Percentiles rank a stretch among this genome's conserved stretches.
phyloP scores from a whole-genome alignment of 768 basidiomycete species.

The Scleroderma citrinum region DNA sequence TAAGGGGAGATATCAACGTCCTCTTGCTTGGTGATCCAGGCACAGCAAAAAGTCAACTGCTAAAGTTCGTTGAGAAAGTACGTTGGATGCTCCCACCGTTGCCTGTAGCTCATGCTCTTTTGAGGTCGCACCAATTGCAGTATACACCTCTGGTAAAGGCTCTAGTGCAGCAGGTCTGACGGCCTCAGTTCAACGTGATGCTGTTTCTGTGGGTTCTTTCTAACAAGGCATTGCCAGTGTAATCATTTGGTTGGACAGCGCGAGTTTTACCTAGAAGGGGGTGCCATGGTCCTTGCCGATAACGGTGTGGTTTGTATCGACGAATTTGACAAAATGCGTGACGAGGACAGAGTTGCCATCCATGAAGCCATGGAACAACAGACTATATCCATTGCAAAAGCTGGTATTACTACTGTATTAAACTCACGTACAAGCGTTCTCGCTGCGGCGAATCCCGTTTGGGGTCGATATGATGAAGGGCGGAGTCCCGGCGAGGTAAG shows the following conservation, averaged over 20 bases:
- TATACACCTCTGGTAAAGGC: constrained; percentile 98
- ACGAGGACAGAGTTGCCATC: constrained; percentile 97
- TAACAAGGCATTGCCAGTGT: not conserved
- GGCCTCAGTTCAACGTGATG: constrained; percentile 92
- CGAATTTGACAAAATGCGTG: constrained; percentile 99
- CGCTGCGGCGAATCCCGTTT: constrained; percentile 96
- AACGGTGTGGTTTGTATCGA: constrained; percentile 99
- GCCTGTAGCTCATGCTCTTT: constrained; percentile 2
- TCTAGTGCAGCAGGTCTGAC: constrained; percentile 98
- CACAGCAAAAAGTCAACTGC: constrained; percentile 95
- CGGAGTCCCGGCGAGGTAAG: constrained; percentile 88
- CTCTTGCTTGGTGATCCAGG: constrained; percentile 95
- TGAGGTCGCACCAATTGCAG: constrained; percentile 93
- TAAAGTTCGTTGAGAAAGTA: constrained; percentile 98
- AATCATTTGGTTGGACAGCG: constrained; percentile 44
- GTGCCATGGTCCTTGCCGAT: constrained; percentile 98
- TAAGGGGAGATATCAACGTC: constrained; percentile 98
- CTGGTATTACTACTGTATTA: constrained; percentile 95
- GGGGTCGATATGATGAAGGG: constrained; percentile 96
- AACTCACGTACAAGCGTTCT: constrained; percentile 95
- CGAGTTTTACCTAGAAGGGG: constrained; percentile 98
- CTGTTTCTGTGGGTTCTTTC: constrained; percentile 63
- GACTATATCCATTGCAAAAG: constrained; percentile 98
- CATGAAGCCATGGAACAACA: constrained; percentile 99
- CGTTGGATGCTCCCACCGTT: not conserved